phyloP scores from a whole-genome alignment of 2,329 filamentous ascomycete species.

The Scedosporium aurantiacum region DNA sequence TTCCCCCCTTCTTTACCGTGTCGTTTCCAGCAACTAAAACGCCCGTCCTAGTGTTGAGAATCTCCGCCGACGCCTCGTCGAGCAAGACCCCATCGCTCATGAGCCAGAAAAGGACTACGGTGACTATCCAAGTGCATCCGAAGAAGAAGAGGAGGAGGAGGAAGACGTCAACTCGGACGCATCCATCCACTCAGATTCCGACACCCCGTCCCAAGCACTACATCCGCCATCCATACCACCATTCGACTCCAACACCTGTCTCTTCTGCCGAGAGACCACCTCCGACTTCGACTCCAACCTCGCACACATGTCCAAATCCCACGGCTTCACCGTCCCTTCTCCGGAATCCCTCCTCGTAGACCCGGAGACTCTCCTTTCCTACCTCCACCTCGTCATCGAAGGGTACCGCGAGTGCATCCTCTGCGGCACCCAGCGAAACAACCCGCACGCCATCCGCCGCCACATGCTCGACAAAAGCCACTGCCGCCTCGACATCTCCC shows the following conservation, averaged over 20 bases:
- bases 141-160: neutral
- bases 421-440: constrained; percentile 32
- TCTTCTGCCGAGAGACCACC: constrained; percentile 28
- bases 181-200: neutral
- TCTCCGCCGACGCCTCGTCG: neutral
- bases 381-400: constrained; percentile 37
- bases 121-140: neutral
- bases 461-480: constrained; percentile 41
- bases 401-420: constrained; percentile 38
- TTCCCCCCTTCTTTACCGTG: neutral
- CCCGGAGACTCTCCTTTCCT: constrained; percentile 32
- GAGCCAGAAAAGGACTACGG: neutral
- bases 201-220: neutral
- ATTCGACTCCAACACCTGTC: constrained; percentile 24
- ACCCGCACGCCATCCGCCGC: constrained; percentile 33
- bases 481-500: constrained; percentile 29
- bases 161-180: neutral
- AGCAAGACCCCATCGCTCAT: neutral
- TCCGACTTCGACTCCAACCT: constrained; percentile 25
- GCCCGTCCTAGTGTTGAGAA: neutral
- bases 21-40: neutral
- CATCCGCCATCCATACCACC: neutral
- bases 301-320: constrained; percentile 36
- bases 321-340: constrained; percentile 34
- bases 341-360: constrained; percentile 30